A percentile compares a stretch with the other conserved stretches of the same genome.
Conservation (phyloP, 1,284 basidiomycete species). For the Leccinum griseonigrum region DNA sequence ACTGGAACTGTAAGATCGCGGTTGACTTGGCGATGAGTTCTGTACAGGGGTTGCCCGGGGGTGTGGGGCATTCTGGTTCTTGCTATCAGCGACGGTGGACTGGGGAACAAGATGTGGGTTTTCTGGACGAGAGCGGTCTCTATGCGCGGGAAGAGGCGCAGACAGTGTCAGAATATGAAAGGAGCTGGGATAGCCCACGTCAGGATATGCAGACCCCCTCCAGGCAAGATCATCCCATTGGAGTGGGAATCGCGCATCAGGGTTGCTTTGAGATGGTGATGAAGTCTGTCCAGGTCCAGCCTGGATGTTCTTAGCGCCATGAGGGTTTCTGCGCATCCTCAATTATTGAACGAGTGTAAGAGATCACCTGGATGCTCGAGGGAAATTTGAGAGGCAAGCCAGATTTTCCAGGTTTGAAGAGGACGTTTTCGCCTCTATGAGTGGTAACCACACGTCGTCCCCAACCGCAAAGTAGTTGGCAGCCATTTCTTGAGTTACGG, state of each 20-base stretch:
- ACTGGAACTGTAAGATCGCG: conserved; percentile 29
- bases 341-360: conserved; percentile 8
- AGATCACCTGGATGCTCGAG: conserved; percentile 19
- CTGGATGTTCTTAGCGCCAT: conserved; percentile 8
- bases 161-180: conserved; percentile 10
- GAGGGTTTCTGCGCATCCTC: conserved; percentile 19
- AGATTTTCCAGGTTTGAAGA: conserved; percentile 44
- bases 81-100: conserved; percentile 10
- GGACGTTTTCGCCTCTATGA: conserved; percentile 55
- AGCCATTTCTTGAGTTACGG: conserved; percentile 66
- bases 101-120: conserved; percentile 12
- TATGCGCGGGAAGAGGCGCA: conserved; percentile 5
- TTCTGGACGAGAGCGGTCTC: conserved; percentile 2
- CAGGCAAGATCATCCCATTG: background rate
- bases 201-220: conserved; percentile 4
- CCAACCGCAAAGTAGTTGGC: conserved; percentile 59
- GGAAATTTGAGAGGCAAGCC: conserved; percentile 2
- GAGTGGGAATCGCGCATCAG: too few relatives aligned
- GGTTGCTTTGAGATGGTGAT: background rate
- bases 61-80: conserved; percentile 8
- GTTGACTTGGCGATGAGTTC: background rate
- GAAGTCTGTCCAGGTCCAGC: conserved; percentile 21
- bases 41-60: conserved; percentile 18
- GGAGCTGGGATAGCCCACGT: conserved; percentile 6
- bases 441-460: conserved; percentile 65